These are phyloP conservation scores for Cyclocybe aegerita DNA, from an alignment of 768 basidiomycete species.

Conservation along the genomic window DNA sequence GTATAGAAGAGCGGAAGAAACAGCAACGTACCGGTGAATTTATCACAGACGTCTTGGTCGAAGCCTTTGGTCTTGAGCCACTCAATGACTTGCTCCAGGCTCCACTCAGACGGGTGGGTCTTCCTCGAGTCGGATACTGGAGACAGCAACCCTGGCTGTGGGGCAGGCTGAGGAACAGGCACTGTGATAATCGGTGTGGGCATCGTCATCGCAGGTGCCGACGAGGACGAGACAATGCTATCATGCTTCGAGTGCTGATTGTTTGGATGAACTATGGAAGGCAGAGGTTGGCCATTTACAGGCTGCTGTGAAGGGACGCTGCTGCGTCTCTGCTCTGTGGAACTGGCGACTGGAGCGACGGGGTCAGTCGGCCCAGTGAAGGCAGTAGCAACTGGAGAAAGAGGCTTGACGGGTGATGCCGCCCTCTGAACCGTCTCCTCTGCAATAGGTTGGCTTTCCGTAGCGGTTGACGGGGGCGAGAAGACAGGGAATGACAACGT, in stretches of 20 bases:
- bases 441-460: background rate
- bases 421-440: slow-evolving; percentile 4
- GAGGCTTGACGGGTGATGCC: slow-evolving; percentile 12
- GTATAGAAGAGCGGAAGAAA: background rate
- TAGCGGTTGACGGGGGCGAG: slow-evolving; percentile 16
- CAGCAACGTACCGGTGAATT: slow-evolving; percentile 74
- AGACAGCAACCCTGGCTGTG: background rate
- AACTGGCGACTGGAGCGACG: slow-evolving; percentile 1
- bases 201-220: slow-evolving; percentile 16
- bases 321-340: slow-evolving; percentile 17
- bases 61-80: slow-evolving; percentile 89
- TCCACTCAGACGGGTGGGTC: slow-evolving; percentile 72
- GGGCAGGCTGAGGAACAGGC: background rate
- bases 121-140: slow-evolving; percentile 30
- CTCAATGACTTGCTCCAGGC: slow-evolving; percentile 82
- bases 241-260: slow-evolving; percentile 39
- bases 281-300: slow-evolving; percentile 21
- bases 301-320: slow-evolving; percentile 29
- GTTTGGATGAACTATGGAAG: slow-evolving; percentile 21
- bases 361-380: background rate
- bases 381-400: slow-evolving; percentile 26
- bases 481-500: slow-evolving; percentile 26
- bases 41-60: slow-evolving; percentile 76
- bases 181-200: slow-evolving; percentile 1
- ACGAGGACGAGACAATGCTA: slow-evolving; percentile 29